Conservation (phyloP, 2,329 filamentous ascomycete species). For the Nemania diffusa region DNA sequence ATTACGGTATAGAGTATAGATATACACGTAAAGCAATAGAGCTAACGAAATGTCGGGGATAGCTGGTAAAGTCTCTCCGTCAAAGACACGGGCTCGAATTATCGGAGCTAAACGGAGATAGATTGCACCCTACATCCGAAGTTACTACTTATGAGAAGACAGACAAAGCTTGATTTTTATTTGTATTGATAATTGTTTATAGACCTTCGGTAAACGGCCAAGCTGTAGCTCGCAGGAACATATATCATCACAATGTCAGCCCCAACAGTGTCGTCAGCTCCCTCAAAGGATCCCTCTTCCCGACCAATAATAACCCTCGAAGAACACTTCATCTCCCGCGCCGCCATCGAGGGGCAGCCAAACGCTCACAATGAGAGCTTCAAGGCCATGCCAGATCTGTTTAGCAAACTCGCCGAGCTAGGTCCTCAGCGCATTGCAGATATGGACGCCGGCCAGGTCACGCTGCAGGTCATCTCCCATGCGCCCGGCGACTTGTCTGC, state of each 20-base stretch:
- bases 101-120: background rate
- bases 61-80: no score
- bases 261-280: background rate
- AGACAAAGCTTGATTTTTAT: background rate
- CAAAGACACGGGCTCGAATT: background rate
- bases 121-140: background rate
- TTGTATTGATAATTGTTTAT: background rate
- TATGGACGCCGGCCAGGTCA: slow-evolving; percentile 43
- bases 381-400: slow-evolving; percentile 19
- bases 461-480: slow-evolving; percentile 45
- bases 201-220: background rate
- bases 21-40: no score
- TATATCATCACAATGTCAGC: background rate
- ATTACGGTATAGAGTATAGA: no score
- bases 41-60: no score
- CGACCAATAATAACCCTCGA: slow-evolving; percentile 39
- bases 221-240: background rate
- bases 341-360: slow-evolving; percentile 24
- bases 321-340: slow-evolving; percentile 38
- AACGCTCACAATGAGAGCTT: slow-evolving; percentile 17
- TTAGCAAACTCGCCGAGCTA: slow-evolving; percentile 20
- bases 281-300: background rate
- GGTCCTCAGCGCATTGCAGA: slow-evolving; percentile 35
- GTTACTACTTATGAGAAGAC: background rate
- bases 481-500: slow-evolving; percentile 36